Percentiles rank a stretch among this genome's conserved stretches.
Conservation (phyloP, 2,329 filamentous ascomycete species). For the Sclerotinia glacialis region DNA sequence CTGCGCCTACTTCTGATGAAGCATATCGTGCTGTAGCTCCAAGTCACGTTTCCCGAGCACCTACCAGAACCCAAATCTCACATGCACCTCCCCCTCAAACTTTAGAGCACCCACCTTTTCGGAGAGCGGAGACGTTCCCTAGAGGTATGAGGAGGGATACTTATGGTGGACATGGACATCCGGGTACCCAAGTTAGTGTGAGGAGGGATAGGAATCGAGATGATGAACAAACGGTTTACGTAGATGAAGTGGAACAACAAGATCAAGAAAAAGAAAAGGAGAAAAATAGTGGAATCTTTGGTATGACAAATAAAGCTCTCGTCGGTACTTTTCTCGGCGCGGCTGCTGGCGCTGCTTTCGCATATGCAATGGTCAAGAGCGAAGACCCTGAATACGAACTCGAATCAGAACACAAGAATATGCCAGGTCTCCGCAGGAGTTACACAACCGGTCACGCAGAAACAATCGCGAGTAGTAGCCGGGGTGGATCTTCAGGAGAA, state of each 20-base stretch:
- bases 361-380: conserved; percentile 69
- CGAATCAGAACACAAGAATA: background rate
- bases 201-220: conserved; percentile 13
- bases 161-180: background rate
- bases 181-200: background rate
- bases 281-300: conserved; percentile 21
- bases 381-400: conserved; percentile 42
- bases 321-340: conserved; percentile 76
- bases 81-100: background rate
- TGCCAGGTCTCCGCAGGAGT: conserved; percentile 9
- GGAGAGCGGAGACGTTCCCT: conserved; percentile 23
- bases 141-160: conserved; percentile 11
- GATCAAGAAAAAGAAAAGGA: conserved; percentile 16
- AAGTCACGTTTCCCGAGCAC: conserved; percentile 16
- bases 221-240: conserved; percentile 17
- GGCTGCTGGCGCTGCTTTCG: conserved; percentile 71
- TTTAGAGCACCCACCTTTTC: conserved; percentile 15
- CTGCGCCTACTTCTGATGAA: background rate
- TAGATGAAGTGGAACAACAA: conserved; percentile 26
- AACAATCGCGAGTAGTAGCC: conserved; percentile 12
- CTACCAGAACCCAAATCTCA: conserved; percentile 2
- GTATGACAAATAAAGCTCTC: conserved; percentile 59
- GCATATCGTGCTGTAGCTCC: conserved; percentile 13
- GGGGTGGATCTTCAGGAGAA: background rate
- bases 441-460: conserved; percentile 18